Evolutionary conservation across 768 basidiomycete species (phyloP), one percentile per base, ranked within the genome.

Genomic region (Serpula lacrymans): DNA sequence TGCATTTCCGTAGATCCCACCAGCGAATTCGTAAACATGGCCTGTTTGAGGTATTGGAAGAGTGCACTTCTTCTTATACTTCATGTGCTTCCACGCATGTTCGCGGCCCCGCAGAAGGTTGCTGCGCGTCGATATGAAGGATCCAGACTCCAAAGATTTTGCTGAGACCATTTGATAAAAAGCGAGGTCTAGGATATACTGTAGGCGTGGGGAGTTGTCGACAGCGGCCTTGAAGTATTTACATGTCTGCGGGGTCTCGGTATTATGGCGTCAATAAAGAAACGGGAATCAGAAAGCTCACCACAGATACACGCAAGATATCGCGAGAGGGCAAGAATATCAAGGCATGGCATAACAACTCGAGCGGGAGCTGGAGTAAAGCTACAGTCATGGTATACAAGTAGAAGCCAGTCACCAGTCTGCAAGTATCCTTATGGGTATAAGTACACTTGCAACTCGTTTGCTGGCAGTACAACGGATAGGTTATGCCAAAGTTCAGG

Each of bases 11-110:
- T 77, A 78, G 18, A 74, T 49, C 1, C 73, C 75, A 7, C 71
- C 72, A 4, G 66, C 62, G 49, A 77, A 75, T 43, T 77, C 74
- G 48, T 75, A 77, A 2, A 76, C 65, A 0, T 69, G 68, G 4
- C 72, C 74, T 1, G 71, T 67, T 7, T 66, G 66, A 0, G 72
- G 70, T 5, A 74, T 50, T 3, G 63, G 52, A 24, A 75, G 52
- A 14, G 55, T 63, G 45, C 64, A 60, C 3, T 58, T 54, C 34
- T 54, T 54, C 37, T 60, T 70, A 63, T 67, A 71, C 14, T 54
- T 53, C 16, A 77, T 52, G 6, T 58, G 60, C 40, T 68, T 68
- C 77, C 78, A 78, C n/a, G 67, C 68, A 12, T 56, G 46, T 53
- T 78, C 75, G 34, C 71, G 59, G 11, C 66, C 64, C 1, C 60